A percentile compares a stretch with the other conserved stretches of the same genome.
Conservation (phyloP, 2,329 filamentous ascomycete species). For the Penicillium sp. region DNA sequence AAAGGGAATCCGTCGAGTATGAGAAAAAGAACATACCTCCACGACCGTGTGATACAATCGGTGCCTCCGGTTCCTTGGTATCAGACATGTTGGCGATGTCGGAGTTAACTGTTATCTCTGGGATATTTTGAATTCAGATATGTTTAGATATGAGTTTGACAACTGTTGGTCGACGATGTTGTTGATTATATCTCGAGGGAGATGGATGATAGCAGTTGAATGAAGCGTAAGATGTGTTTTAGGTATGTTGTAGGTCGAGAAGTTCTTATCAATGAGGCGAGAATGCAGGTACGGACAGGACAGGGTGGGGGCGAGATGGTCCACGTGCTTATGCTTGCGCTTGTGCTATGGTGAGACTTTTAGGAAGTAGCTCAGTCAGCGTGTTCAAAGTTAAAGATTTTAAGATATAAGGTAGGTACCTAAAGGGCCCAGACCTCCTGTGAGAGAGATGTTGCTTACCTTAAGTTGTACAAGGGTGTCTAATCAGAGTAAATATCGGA, state of each 20-base stretch:
- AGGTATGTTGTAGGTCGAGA: too few species aligned
- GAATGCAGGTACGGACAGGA: slow-evolving; percentile 3
- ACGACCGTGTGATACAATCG: slow-evolving; percentile 54
- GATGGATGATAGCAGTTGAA: not conserved
- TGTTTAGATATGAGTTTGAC: not conserved
- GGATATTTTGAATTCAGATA: not conserved
- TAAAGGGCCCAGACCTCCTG: not conserved
- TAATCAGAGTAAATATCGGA: not conserved
- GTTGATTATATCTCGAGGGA: not conserved
- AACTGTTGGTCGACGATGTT: not conserved
- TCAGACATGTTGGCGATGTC: not conserved
- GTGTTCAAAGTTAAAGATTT: too few species aligned
- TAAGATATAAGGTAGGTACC: too few species aligned
- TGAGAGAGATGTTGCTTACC: too few species aligned
- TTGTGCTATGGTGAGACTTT: too few species aligned
- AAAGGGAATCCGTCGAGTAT: too few species aligned
- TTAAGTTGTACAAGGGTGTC: too few species aligned
- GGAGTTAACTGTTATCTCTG: not conserved
- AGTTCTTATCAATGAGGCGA: not conserved
- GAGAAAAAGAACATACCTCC: slow-evolving; percentile 47
- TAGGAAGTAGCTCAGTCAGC: too few species aligned
- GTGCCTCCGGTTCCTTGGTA: slow-evolving; percentile 21
- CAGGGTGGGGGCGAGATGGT: not conserved
- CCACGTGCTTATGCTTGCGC: slow-evolving; percentile 1
- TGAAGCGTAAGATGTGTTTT: not conserved